Base-by-base conservation (phyloP, 2,329 filamentous ascomycete species). In the Microsporum ferrugineum region DNA sequence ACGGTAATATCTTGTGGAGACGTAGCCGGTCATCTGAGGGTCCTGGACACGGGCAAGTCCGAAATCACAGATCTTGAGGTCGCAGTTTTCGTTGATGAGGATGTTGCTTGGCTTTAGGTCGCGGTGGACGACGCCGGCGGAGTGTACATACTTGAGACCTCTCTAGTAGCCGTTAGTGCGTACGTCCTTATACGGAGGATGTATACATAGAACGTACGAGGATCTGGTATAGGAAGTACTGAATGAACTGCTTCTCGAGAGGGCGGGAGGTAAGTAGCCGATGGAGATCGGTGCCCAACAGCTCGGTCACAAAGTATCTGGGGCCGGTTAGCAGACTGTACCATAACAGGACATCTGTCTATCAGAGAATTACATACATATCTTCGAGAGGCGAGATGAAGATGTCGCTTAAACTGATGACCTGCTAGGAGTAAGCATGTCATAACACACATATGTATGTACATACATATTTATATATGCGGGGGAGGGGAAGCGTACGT, bases 141-240 rank as follows among this genome's bases (percentile, higher is more conserved):
- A 97, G 79, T 99, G 94, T 65, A 99, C 94, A 76, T 99, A 99
- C 84, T 99, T 99, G 73, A 99, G 79, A 60, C 94, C 94, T 70
- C 94, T 90, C 92, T 96, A 68, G 23, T 17, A 27, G 23, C 23
- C 1, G 58, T 49, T 29, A 49, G 45, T 12, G 1, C 23, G 1
- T n/a, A 41, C 39, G 3, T 27, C 45, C 29, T 17, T n/a, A 41
- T 59, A 59, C 23, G 1, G 3, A 12, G 17, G 8, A 27, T 8
- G 29, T 8, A 47, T 47, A 2, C 14, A 38, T 14, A 36, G 66
- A 47, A 75, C 87, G 70, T 79, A 96, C 92, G 81, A 97, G 84
- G 71, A 99, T 99, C 78, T 99, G 94, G 77, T 99, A 99, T 63
- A 99, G 84, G 75, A 99, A 99, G 79, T 99, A 99, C 79, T 99